These are phyloP conservation scores for Podila horticola DNA, from an alignment of 192 early-diverging fungal genomes.

Conservation along the genomic window DNA sequence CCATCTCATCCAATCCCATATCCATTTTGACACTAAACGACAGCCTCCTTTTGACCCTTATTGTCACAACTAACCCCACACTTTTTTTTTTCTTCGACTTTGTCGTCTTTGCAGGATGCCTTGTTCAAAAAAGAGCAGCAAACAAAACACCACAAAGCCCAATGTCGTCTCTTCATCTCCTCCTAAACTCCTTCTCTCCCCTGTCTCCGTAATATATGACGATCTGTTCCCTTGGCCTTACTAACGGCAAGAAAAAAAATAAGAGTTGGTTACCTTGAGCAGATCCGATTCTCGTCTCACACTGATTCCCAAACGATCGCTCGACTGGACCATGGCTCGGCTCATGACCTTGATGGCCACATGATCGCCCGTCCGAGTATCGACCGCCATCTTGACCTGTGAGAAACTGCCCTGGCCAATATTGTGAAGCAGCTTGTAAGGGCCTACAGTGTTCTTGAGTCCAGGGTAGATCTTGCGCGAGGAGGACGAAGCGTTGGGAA, in stretches of 20 bases:
- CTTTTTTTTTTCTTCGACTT: too few species aligned
- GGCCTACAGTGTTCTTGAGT: constrained; percentile 47
- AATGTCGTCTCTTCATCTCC: not conserved
- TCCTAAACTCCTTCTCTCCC: not conserved
- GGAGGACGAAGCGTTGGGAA: not conserved
- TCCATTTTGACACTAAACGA: too few species aligned
- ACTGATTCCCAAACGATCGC: constrained; percentile 48
- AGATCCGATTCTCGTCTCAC: constrained; percentile 54
- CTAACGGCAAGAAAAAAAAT: not conserved
- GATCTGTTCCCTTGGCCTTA: too few species aligned
- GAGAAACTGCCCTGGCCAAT: constrained; percentile 70
- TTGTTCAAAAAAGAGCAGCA: too few species aligned
- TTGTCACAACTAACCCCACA: too few species aligned
- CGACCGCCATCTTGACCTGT: constrained; percentile 67
- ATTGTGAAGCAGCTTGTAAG: constrained; percentile 40
- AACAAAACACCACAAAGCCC: too few species aligned
- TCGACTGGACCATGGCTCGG: constrained; percentile 55
- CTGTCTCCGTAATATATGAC: too few species aligned
- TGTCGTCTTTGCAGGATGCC: too few species aligned
- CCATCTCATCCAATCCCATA: too few species aligned
- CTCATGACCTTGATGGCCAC: constrained; percentile 69
- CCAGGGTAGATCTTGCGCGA: constrained; percentile 44
- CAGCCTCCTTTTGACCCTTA: too few species aligned
- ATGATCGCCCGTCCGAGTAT: constrained; percentile 53
- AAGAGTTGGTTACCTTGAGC: constrained; percentile 45